Base-by-base conservation (phyloP, 345 rosid genomes). In the Conringia planisiliqua region DNA sequence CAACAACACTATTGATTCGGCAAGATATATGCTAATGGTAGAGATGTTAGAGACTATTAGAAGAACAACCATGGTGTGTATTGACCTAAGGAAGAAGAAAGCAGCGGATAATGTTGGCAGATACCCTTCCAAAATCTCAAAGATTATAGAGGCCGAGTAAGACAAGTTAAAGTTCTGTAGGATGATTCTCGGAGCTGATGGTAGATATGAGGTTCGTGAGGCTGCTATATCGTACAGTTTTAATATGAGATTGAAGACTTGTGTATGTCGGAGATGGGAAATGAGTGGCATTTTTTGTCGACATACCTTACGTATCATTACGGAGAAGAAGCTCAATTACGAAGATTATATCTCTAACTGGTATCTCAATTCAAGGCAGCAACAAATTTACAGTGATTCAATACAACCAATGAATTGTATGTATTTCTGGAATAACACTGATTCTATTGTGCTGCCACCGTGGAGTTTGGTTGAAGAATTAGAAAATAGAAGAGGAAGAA, bases 1-100 rank as follows among this genome's bases (percentile, higher is more conserved):
- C 54, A 55, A 56, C 20, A 55, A 56, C 3, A 13, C 32, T 0
- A 42, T 40, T 10, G 30, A 55, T 69, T 18, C 40, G 10, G 10
- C 22, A 7, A 42, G 56, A 13, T 40, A n/a, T 9, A 69, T 56
- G 65, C 43, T 44, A 0, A 17, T 69, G 30, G 73, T 69, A 12
- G 64, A 56, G 33, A 69, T 56, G 54, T 14, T 42, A 6, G 73
- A 69, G 27, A 69, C 64, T 0, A 56, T 69, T 3, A 16, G 42
- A 3, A 54, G 27, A 16, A 1, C 11, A 24, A 0, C 17, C 0
- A 68, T 68, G 51, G 6, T 44, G 6, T 3, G 35, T n/a, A 44
- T 44, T 18, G 39, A 44, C 1, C 6, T 13, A 3, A 16, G 10
- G 16, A 27, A 30, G 14, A 14, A n/a, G 9, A 63, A 44, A 27